Percentiles rank a stretch among this genome's conserved stretches.
Conservation (phyloP, 805 yeast species). For the Debaryomyces tyrocola region DNA sequence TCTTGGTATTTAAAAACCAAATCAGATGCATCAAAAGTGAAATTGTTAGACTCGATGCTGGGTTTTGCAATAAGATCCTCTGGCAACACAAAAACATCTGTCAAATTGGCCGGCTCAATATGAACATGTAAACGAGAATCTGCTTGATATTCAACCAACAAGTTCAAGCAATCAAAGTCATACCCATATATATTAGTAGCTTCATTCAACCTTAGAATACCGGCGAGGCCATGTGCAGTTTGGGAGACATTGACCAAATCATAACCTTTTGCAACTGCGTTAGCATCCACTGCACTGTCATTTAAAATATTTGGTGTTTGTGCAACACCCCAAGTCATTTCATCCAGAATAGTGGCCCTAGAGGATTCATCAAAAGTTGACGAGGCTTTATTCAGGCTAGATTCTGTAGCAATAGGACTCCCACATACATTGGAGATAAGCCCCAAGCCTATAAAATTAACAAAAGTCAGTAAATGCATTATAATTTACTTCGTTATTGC, state of each 20-base stretch:
- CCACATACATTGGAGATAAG: too few species aligned
- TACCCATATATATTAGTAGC: conserved; percentile 23
- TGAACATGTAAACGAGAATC: conserved; percentile 16
- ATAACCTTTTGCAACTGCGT: conserved; percentile 20
- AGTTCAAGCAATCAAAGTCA: conserved; percentile 19
- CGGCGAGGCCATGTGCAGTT: conserved; percentile 12
- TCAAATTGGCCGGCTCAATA: conserved; percentile 17
- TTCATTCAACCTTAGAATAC: conserved; percentile 13
- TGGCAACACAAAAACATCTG: conserved; percentile 21
- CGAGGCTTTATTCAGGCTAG: neutral
- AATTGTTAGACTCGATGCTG: conserved; percentile 3
- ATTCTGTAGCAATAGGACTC: too few species aligned
- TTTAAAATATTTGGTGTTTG: conserved; percentile 20
- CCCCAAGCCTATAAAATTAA: too few species aligned
- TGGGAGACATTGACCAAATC: conserved; percentile 10
- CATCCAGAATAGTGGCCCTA: conserved; percentile 1
- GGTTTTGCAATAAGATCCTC: conserved; percentile 17
- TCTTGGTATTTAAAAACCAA: conserved; percentile 14
- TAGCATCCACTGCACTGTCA: conserved; percentile 20
- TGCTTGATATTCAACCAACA: conserved; percentile 20
- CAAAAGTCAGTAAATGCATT: too few species aligned
- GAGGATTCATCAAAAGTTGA: conserved; percentile 1
- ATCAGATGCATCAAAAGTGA: conserved; percentile 12
- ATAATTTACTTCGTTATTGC: too few species aligned
- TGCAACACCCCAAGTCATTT: conserved; percentile 8